These are phyloP conservation scores for Coelastrella sp. DNA, from an alignment of 139 green algal species.

Conservation along the genomic window DNA sequence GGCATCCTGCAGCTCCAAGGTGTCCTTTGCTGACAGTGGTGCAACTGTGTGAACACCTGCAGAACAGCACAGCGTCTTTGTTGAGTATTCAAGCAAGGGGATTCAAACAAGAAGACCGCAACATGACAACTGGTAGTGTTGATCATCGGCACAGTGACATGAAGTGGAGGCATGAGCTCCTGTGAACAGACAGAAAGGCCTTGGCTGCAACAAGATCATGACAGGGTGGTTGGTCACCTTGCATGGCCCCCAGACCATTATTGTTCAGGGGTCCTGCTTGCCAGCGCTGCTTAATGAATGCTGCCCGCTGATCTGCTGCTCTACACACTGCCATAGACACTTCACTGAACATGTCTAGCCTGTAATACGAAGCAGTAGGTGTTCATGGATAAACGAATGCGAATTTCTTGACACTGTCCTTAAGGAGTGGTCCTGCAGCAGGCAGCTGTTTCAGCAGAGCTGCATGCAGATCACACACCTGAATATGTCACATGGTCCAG, in stretches of 20 bases:
- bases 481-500: conserved; percentile 12
- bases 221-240: no score
- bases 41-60: conserved; percentile 35
- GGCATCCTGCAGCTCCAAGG: conserved; percentile 52
- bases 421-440: no score
- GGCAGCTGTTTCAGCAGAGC: no score
- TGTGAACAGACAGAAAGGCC: no score
- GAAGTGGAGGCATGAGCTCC: not conserved
- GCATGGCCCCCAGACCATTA: no score
- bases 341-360: conserved; percentile 59
- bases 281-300: conserved; percentile 66
- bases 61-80: no score
- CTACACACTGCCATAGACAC: conserved; percentile 56
- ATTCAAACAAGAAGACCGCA: not conserved
- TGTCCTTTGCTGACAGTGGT: conserved; percentile 54
- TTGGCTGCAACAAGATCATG: no score
- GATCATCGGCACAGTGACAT: not conserved
- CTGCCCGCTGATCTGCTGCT: conserved; percentile 49
- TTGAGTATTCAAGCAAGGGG: no score
- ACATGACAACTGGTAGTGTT: not conserved
- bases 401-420: no score
- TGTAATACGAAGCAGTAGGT: conserved; percentile 43
- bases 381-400: no score
- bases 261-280: conserved; percentile 53
- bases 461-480: not conserved